phyloP scores from a whole-genome alignment of 148 eudicot genomes.

The Camellia granthamiana region DNA sequence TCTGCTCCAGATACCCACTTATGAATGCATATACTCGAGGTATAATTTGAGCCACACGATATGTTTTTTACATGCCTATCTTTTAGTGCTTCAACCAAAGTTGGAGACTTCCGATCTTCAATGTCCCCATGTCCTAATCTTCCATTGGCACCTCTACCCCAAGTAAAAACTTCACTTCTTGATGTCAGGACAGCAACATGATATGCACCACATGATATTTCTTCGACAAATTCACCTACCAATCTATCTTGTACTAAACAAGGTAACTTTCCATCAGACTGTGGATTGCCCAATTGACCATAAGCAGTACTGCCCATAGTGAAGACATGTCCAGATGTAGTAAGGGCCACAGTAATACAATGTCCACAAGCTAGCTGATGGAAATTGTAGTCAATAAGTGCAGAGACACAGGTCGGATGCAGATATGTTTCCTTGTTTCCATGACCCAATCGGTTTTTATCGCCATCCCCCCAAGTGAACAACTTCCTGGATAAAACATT shows the following conservation, averaged over 20 bases:
- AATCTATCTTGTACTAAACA: slow-evolving; percentile 67
- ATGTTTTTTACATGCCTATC: slow-evolving; percentile 65
- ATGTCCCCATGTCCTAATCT: slow-evolving; percentile 71
- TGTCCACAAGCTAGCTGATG: slow-evolving; percentile 73
- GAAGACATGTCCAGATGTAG: slow-evolving; percentile 80
- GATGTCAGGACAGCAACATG: slow-evolving; percentile 73
- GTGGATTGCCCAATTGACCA: slow-evolving; percentile 73
- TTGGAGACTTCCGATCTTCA: slow-evolving; percentile 68
- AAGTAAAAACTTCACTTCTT: slow-evolving; percentile 73
- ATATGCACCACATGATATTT: slow-evolving; percentile 63
- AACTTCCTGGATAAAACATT: slow-evolving; percentile 55
- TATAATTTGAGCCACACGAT: slow-evolving; percentile 69
- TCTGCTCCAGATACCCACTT: slow-evolving; percentile 83
- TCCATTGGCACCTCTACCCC: slow-evolving; percentile 83
- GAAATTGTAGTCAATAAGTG: slow-evolving; percentile 65
- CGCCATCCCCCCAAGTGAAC: slow-evolving; percentile 93
- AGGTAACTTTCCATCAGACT: slow-evolving; percentile 58
- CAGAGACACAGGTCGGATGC: slow-evolving; percentile 65
- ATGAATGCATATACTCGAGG: slow-evolving; percentile 66
- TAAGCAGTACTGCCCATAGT: slow-evolving; percentile 62
- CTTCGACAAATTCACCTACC: slow-evolving; percentile 75
- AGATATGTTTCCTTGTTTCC: slow-evolving; percentile 58
- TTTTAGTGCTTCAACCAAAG: slow-evolving; percentile 59
- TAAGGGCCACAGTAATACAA: slow-evolving; percentile 54
- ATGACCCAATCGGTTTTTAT: slow-evolving; percentile 70